Conservation (phyloP, 163 green algal genomes). For the Prototheca cutis region DNA sequence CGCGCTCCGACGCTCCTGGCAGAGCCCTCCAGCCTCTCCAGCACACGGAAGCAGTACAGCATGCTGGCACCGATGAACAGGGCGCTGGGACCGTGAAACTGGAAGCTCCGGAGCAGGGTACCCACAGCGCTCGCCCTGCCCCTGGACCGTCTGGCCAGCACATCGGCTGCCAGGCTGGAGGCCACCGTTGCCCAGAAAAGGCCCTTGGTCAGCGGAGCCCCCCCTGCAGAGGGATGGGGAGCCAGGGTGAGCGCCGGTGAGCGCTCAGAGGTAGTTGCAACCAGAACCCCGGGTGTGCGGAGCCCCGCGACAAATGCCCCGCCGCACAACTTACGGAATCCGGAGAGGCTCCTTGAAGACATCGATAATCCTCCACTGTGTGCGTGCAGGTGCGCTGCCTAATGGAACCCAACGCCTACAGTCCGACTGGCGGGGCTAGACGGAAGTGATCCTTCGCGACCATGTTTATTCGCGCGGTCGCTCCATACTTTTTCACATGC, state of each 20-base stretch:
- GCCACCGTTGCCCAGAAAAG: conserved; percentile 29
- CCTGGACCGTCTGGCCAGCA: conserved; percentile 13
- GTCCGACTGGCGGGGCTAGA: too few relatives aligned
- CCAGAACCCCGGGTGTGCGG: too few relatives aligned
- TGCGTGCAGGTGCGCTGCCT: too few relatives aligned
- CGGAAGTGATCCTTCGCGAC: too few relatives aligned
- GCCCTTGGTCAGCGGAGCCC: conserved; percentile 46
- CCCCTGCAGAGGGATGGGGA: conserved; percentile 10
- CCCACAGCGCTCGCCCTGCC: too few relatives aligned
- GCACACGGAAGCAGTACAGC: conserved; percentile 53
- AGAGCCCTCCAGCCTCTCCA: conserved; percentile 46
- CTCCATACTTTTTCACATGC: conserved; percentile 3
- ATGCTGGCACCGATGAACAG: conserved; percentile 43
- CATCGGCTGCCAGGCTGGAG: conserved; percentile 30
- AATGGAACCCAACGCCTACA: too few relatives aligned
- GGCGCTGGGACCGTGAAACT: conserved; percentile 35
- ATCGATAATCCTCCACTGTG: too few relatives aligned
- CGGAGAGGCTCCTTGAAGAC: conserved; percentile 4
- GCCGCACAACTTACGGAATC: conserved; percentile 11
- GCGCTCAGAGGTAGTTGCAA: too few relatives aligned
- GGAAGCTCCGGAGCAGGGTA: conserved; percentile 21
- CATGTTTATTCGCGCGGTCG: conserved; percentile 8
- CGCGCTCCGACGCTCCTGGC: conserved; percentile 33
- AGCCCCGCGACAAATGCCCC: background rate
- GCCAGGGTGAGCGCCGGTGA: too few relatives aligned